phyloP scores from a whole-genome alignment of 331 rosid species.

The Cydonia oblonga region DNA sequence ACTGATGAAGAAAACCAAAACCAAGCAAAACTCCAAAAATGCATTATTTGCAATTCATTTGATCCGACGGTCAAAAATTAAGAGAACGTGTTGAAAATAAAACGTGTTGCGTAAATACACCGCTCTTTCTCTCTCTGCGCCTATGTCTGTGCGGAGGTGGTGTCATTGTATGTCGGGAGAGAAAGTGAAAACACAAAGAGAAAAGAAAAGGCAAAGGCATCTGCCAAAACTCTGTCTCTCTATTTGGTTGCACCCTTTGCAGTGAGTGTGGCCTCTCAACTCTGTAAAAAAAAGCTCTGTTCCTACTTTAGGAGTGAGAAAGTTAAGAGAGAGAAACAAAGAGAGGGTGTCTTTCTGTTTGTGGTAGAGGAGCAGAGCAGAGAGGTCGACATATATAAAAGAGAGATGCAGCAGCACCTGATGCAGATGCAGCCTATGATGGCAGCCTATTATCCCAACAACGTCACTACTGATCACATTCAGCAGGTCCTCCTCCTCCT shows the following conservation, averaged over 20 bases:
- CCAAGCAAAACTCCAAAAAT: slow-evolving; percentile 17
- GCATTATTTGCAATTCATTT: too few species aligned
- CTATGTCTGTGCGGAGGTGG: slow-evolving; percentile 14
- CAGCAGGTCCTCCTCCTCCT: slow-evolving; percentile 60
- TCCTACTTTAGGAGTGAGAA: slow-evolving; percentile 13
- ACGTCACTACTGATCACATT: slow-evolving; percentile 99
- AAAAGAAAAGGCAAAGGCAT: neutral
- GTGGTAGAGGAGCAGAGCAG: neutral
- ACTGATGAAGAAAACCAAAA: slow-evolving; percentile 5
- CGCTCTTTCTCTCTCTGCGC: slow-evolving; percentile 13
- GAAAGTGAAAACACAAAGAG: slow-evolving; percentile 8
- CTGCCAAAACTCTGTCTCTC: too few species aligned
- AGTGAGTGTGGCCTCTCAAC: slow-evolving; percentile 15
- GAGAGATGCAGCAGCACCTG: slow-evolving; percentile 99
- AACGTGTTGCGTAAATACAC: too few species aligned
- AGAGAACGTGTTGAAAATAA: too few species aligned
- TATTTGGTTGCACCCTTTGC: slow-evolving; percentile 24
- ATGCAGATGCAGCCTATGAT: slow-evolving; percentile 99
- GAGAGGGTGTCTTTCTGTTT: slow-evolving; percentile 5
- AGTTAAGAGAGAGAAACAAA: slow-evolving; percentile 16
- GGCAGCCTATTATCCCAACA: slow-evolving; percentile 97
- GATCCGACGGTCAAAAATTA: too few species aligned
- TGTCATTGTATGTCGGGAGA: slow-evolving; percentile 12
- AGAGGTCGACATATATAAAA: slow-evolving; percentile 1
- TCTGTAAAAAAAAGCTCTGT: slow-evolving; percentile 4